Evolutionary conservation across 345 rosid species (phyloP).

Genomic region (Citrus sp.): DNA sequence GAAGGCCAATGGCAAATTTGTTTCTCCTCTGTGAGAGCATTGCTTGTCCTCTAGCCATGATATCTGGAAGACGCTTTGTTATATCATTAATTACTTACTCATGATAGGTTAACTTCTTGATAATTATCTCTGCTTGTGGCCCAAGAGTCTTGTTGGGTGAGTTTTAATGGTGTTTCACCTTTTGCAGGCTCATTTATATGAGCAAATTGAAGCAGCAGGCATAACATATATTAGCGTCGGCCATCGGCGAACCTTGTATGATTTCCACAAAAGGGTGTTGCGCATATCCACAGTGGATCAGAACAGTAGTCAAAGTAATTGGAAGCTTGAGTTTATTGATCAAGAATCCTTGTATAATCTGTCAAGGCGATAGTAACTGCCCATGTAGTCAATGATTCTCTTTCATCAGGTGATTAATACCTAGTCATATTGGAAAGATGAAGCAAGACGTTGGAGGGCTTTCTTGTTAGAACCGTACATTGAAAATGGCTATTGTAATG

Average conservation of each 20-base stretch:
- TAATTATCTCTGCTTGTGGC: not conserved
- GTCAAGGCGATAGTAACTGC: constrained; percentile 27
- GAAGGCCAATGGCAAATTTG: not conserved
- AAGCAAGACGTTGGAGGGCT: not conserved
- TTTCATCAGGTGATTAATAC: not conserved
- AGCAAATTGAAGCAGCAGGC: constrained; percentile 68
- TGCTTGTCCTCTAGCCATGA: not conserved
- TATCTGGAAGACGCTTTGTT: not conserved
- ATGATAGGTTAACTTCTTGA: not conserved
- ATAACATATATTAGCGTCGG: constrained; percentile 85
- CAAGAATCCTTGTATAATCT: constrained; percentile 22
- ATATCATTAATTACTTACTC: not conserved
- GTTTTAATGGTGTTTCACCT: constrained; percentile 4
- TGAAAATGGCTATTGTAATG: not conserved
- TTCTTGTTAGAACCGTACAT: not conserved
- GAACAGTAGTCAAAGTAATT: constrained; percentile 37
- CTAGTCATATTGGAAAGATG: not conserved
- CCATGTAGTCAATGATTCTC: not conserved
- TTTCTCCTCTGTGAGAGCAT: not conserved
- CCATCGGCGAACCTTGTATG: constrained; percentile 65
- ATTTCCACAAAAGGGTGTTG: constrained; percentile 53
- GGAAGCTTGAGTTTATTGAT: constrained; percentile 44
- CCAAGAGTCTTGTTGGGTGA: not conserved
- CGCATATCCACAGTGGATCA: constrained; percentile 56
- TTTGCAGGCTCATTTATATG: constrained; percentile 61